These are phyloP conservation scores for Salix arbutifolia DNA, from an alignment of 345 rosid species.

Conservation along the genomic window DNA sequence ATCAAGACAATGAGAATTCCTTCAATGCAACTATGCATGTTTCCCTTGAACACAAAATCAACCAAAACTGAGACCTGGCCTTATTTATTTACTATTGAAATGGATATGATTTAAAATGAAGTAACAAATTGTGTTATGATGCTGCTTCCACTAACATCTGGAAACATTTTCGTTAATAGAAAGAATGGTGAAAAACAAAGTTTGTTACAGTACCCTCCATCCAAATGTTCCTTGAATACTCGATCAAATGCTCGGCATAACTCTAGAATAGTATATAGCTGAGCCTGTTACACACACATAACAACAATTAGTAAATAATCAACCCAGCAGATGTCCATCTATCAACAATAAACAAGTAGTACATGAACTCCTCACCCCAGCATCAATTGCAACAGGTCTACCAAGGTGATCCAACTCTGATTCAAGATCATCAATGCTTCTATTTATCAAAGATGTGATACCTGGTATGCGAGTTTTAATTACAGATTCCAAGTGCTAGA, in stretches of 20 bases:
- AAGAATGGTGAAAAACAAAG: not conserved
- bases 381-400: conserved; percentile 30
- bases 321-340: not conserved
- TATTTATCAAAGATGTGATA: conserved; percentile 24
- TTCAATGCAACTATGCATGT: not conserved
- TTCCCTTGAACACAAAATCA: not conserved
- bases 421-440: conserved; percentile 30
- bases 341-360: not conserved
- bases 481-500: conserved; percentile 28
- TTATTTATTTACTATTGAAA: not conserved
- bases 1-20: not conserved
- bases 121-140: not conserved
- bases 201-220: conserved; percentile 64
- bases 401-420: conserved; percentile 29
- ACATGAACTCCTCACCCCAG: conserved; percentile 23
- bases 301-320: not conserved
- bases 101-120: not conserved
- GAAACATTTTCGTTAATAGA: not conserved
- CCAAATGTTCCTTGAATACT: conserved; percentile 88
- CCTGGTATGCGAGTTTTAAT: conserved; percentile 32
- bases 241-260: conserved; percentile 83
- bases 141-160: not conserved
- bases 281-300: conserved; percentile 51
- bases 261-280: conserved; percentile 70
- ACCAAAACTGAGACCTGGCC: not conserved